Evolutionary conservation across 2,329 filamentous ascomycete species (phyloP).

Genomic region (Fusarium verticillioides): DNA sequence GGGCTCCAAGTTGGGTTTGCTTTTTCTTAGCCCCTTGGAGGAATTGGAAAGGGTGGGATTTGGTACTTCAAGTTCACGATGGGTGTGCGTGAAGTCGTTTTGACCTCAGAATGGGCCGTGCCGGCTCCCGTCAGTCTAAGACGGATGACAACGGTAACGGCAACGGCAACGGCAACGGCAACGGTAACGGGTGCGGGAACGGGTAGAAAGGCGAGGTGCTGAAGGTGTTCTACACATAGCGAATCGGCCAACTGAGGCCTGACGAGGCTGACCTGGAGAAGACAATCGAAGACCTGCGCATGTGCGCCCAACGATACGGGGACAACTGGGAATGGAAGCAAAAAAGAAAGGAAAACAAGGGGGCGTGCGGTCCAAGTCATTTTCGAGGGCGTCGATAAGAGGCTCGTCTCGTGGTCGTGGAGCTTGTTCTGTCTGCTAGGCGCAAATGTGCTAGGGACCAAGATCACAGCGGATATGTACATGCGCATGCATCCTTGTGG

Average conservation of each 20-base stretch:
- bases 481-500: constrained; percentile 37
- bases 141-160: constrained; percentile 9
- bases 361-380: constrained; percentile 19
- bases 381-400: constrained; percentile 22
- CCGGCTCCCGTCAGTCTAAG: constrained; percentile 37
- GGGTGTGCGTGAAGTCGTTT: constrained; percentile 33
- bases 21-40: constrained; percentile 42
- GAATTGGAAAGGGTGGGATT: constrained; percentile 39
- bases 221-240: constrained; percentile 13
- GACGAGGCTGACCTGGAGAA: constrained; percentile 15
- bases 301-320: constrained; percentile 10
- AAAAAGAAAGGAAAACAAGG: neutral
- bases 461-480: constrained; percentile 29
- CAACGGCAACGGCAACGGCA: constrained; percentile 6
- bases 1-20: constrained; percentile 38
- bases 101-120: constrained; percentile 39
- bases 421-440: constrained; percentile 14
- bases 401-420: constrained; percentile 27
- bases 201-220: constrained; percentile 37
- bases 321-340: neutral
- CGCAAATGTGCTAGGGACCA: constrained; percentile 26
- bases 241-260: constrained; percentile 15
- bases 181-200: constrained; percentile 31
- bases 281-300: constrained; percentile 14
- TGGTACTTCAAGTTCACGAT: constrained; percentile 35